Evolutionary conservation across 768 basidiomycete species (phyloP).

Genomic region (Mycena chlorophos): DNA sequence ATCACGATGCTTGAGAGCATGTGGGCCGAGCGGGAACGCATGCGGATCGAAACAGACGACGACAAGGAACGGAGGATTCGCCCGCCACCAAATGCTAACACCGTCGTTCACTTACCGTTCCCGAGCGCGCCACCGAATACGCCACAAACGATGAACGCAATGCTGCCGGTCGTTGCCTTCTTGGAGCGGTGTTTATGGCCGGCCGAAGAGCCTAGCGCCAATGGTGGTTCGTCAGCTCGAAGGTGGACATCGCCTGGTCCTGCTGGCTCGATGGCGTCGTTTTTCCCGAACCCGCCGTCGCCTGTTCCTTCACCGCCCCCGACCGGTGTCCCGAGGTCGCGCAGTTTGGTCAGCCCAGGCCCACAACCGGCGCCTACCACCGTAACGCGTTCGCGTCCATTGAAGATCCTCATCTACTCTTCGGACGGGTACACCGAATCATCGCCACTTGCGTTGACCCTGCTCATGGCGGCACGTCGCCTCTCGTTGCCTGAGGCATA

Average conservation of each 20-base stretch:
- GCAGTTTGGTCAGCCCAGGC: conserved; percentile 18
- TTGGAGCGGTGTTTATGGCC: conserved; percentile 66
- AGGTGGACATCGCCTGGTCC: too few relatives aligned
- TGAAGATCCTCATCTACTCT: conserved; percentile 78
- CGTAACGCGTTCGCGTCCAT: conserved; percentile 53
- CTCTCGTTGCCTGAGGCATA: conserved; percentile 86
- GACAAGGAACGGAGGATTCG: conserved; percentile 36
- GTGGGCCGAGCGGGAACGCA: conserved; percentile 52
- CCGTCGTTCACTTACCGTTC: conserved; percentile 74
- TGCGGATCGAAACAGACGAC: conserved; percentile 13
- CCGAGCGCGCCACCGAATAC: conserved; percentile 65
- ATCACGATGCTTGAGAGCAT: conserved; percentile 61
- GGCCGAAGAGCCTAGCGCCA: conserved; percentile 21
- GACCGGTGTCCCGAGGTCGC: conserved; percentile 12
- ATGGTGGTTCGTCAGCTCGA: conserved; percentile 25
- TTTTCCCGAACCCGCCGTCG: conserved; percentile 24
- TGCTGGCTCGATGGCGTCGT: conserved; percentile 23
- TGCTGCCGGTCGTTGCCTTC: conserved; percentile 67
- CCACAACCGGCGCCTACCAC: conserved; percentile 37
- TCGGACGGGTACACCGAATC: conserved; percentile 94
- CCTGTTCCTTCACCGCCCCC: conserved; percentile 17
- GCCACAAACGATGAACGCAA: conserved; percentile 50
- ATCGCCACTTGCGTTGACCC: conserved; percentile 79
- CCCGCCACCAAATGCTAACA: conserved; percentile 70
- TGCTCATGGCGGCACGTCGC: conserved; percentile 76